phyloP scores from a whole-genome alignment of 805 yeast genomes.

The Myxozyma vanderwaltii region DNA sequence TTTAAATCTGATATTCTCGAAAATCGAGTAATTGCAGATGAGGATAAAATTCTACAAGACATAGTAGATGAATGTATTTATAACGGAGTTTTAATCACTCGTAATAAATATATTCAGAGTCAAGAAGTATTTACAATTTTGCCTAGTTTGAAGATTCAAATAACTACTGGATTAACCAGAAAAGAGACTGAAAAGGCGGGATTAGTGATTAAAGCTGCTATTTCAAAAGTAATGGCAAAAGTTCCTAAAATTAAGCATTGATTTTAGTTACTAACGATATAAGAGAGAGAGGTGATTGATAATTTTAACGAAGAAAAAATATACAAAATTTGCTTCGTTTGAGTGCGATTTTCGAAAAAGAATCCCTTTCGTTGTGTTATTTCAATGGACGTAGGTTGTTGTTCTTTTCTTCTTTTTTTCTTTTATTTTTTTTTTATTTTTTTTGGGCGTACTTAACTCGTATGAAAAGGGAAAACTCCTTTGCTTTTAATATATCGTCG shows the following conservation, averaged over 20 bases:
- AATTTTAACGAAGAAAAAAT: too few species aligned
- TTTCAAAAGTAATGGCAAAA: slow-evolving; percentile 33
- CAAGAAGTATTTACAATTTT: slow-evolving; percentile 74
- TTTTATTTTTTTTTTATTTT: too few species aligned
- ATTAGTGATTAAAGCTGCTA: slow-evolving; percentile 33
- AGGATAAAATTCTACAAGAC: slow-evolving; percentile 62
- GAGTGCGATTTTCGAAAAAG: too few species aligned
- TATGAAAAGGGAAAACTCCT: too few species aligned
- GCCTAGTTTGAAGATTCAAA: slow-evolving; percentile 58
- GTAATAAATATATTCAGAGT: slow-evolving; percentile 63
- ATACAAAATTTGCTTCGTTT: too few species aligned
- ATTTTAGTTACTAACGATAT: neutral
- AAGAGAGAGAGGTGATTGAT: too few species aligned
- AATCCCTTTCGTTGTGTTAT: too few species aligned
- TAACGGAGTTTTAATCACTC: slow-evolving; percentile 61
- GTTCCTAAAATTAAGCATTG: slow-evolving; percentile 24
- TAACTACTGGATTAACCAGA: slow-evolving; percentile 51
- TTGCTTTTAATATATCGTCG: too few species aligned
- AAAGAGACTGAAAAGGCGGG: slow-evolving; percentile 52
- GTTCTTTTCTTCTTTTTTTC: too few species aligned
- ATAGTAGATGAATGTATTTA: slow-evolving; percentile 61
- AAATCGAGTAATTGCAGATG: slow-evolving; percentile 49
- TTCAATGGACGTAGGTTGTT: too few species aligned
- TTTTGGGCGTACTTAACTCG: too few species aligned
- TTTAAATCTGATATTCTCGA: slow-evolving; percentile 48